Evolutionary conservation across 257 asterid genomes (phyloP), one percentile per base, ranked within the genome.

Genomic region (Primulina eburnea): DNA sequence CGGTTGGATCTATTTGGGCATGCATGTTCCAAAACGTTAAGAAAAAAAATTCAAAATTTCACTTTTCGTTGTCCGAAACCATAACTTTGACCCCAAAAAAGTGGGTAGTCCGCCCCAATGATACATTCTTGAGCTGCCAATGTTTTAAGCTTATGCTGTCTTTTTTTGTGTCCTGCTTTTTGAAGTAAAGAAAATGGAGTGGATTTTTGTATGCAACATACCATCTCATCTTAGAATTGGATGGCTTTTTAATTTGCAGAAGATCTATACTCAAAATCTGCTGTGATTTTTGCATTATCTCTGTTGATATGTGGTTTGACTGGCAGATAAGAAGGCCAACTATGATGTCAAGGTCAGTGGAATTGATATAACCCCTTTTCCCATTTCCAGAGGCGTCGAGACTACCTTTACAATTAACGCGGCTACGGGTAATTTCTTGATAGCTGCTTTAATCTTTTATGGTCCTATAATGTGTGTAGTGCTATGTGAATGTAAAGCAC

Each of bases 281-380:
- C 17, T 17, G 34, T 32, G 9, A 9, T 30, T 52, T 57, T 56
- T 18, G 8, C 35, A 20, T 35, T 6, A 50, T 66, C 10, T 70
- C 63, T 8, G 11, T 43, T 56, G 70, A 24, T 34, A 21, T 11
- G 35, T 5, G 16, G 21, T 8, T 72, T 34, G n/a, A 18, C 14
- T 14, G 32, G 74, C 72, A 77, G 78, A 75, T 70, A 77, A 75
- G 80, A 65, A 65, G 68, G 79, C 60, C 9, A 50, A 74, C 10
- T 79, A 82, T 72, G 71, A 9, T 61, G 87, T 82, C 12, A 82
- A 74, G 71, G 84, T 74, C 68, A 77, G 73, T 70, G 82, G 82
- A 58, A 75, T 82, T 4, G 87, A 76, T 7, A 82, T 82, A 58
- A 47, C 80, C 53, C 84, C 84, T 60, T 79, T 32, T 74, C 86